phyloP scores from a whole-genome alignment of 1,284 basidiomycete species.

The Hemileia vastatrix region DNA sequence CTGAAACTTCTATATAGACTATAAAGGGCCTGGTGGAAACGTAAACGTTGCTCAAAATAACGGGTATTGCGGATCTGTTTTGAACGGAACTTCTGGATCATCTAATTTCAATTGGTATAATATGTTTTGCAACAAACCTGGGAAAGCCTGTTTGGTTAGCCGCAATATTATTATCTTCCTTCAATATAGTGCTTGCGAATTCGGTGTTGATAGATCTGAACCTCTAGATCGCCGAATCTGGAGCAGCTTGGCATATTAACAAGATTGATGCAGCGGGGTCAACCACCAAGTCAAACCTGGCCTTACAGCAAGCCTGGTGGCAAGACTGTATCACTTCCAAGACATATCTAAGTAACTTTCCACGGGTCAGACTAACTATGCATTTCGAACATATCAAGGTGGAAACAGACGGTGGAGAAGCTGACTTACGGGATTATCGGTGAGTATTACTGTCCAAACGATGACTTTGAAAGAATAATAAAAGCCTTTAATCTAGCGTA shows the following conservation, averaged over 20 bases:
- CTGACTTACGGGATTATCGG: conserved; percentile 13
- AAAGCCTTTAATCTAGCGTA: too few relatives aligned
- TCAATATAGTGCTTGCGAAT: too few relatives aligned
- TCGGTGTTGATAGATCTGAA: too few relatives aligned
- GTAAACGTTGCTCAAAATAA: conserved; percentile 9
- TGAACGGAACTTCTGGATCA: conserved; percentile 9
- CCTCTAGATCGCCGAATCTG: conserved; percentile 24
- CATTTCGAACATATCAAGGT: conserved; percentile 24
- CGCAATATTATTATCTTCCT: too few relatives aligned
- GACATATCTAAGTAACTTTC: conserved; percentile 18
- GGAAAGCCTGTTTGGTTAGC: conserved; percentile 16
- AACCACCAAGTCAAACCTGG: conserved; percentile 2
- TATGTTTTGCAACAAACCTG: conserved; percentile 12
- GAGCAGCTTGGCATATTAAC: conserved; percentile 24
- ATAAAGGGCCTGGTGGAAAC: conserved; percentile 27
- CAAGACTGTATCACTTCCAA: conserved; percentile 20
- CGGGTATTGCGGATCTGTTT: conserved; percentile 13
- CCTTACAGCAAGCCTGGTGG: conserved; percentile 18
- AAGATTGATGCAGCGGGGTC: neutral
- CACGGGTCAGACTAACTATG: conserved; percentile 24
- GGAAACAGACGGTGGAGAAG: conserved; percentile 13
- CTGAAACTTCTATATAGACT: conserved; percentile 15
- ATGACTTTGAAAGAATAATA: too few relatives aligned
- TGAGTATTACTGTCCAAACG: neutral
- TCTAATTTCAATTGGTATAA: conserved; percentile 17